Conservation (phyloP, 2,329 filamentous ascomycete species). For the Xylaria sp. region DNA sequence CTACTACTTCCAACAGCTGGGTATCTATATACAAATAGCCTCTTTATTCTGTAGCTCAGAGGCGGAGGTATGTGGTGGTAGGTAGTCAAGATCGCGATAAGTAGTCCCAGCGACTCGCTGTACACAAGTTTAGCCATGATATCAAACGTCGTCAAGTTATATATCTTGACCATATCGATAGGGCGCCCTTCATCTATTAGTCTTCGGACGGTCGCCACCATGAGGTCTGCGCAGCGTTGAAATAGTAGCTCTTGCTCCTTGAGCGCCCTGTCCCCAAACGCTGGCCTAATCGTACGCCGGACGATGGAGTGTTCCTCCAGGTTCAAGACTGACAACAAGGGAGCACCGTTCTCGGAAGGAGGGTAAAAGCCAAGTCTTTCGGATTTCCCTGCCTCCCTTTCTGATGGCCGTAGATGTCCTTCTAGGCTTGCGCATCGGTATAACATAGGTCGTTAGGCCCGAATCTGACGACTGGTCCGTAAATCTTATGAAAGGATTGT, state of each 20-base stretch:
- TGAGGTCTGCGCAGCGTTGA: conserved; percentile 46
- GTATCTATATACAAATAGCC: too few relatives aligned
- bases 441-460: conserved; percentile 49
- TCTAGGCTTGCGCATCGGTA: conserved; percentile 51
- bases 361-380: neutral
- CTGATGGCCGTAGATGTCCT: conserved; percentile 54
- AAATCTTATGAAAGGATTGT: neutral
- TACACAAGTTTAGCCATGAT: conserved; percentile 44
- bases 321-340: conserved; percentile 39
- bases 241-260: conserved; percentile 51
- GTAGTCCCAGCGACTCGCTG: conserved; percentile 45
- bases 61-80: too few relatives aligned
- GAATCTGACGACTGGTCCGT: neutral
- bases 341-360: conserved; percentile 45
- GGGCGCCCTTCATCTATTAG: conserved; percentile 41
- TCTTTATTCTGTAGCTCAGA: too few relatives aligned
- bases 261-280: conserved; percentile 55
- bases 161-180: conserved; percentile 52
- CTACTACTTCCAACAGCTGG: too few relatives aligned
- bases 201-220: conserved; percentile 41
- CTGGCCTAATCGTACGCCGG: conserved; percentile 60
- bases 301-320: conserved; percentile 57
- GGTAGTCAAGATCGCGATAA: too few relatives aligned
- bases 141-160: conserved; percentile 48
- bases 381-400: conserved; percentile 20